These are phyloP conservation scores for Bertia moriformis DNA, from an alignment of 2,329 filamentous ascomycete species.

Conservation along the genomic window DNA sequence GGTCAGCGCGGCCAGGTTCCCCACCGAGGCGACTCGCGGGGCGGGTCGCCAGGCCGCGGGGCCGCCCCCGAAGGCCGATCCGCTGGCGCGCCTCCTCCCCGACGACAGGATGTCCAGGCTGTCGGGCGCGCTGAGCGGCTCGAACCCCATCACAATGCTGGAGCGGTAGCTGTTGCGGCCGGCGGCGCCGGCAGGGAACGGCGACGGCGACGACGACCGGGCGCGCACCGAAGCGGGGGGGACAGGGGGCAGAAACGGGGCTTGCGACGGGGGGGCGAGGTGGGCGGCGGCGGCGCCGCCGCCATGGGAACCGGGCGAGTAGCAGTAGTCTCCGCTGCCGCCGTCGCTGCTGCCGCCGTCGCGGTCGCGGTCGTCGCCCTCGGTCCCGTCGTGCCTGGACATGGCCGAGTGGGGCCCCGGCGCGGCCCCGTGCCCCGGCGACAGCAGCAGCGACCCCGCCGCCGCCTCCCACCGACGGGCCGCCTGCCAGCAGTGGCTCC, in stretches of 20 bases:
- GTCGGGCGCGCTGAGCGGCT: conserved; percentile 20
- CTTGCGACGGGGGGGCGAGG: conserved; percentile 8
- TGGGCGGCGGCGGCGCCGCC: background rate
- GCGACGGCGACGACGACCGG: conserved; percentile 15
- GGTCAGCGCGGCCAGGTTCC: background rate
- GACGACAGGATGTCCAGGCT: conserved; percentile 4
- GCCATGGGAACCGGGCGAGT: background rate
- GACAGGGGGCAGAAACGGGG: conserved; percentile 13
- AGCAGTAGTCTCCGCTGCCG: background rate
- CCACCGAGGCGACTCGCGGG: background rate
- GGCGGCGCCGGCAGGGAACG: too few relatives aligned
- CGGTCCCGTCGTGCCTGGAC: background rate
- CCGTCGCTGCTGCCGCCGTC: too few relatives aligned
- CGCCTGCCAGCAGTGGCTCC: conserved; percentile 39
- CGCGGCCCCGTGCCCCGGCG: conserved; percentile 2
- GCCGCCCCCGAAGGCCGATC: conserved; percentile 10
- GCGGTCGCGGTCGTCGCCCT: too few relatives aligned
- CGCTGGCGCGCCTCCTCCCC: conserved; percentile 9
- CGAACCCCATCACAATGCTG: conserved; percentile 26
- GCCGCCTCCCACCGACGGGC: conserved; percentile 32
- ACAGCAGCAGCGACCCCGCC: conserved; percentile 10
- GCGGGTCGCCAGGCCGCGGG: conserved; percentile 1
- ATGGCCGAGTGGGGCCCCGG: background rate
- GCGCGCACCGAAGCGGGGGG: too few relatives aligned
- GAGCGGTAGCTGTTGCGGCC: conserved; percentile 19